A percentile compares a stretch with the other conserved stretches of the same genome.
These are phyloP conservation scores for Suillus cothurnatus DNA, from an alignment of 768 basidiomycete genomes.

Conservation along the genomic window DNA sequence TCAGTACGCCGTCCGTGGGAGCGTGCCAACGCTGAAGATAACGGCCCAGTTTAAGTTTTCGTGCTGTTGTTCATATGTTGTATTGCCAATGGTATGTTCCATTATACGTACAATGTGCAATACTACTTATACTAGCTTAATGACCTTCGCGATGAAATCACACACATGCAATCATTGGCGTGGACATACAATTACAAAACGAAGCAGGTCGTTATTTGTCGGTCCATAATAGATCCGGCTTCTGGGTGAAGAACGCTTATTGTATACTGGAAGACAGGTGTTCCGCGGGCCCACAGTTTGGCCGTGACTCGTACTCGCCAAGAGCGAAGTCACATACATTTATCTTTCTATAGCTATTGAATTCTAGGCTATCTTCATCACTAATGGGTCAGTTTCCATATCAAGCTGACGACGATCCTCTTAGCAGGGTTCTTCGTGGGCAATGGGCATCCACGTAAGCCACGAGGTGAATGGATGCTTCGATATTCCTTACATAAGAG, in stretches of 20 bases:
- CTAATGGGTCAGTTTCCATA: not conserved
- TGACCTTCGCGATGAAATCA: not conserved
- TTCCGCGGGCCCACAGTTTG: not conserved
- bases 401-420: not conserved
- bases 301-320: not conserved
- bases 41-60: not conserved
- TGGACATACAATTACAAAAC: not conserved
- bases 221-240: not conserved
- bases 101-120: not conserved
- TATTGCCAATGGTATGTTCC: not conserved
- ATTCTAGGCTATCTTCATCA: not conserved
- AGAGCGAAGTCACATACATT: not conserved
- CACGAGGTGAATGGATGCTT: not conserved
- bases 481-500: not conserved
- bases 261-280: not conserved
- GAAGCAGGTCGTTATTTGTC: not conserved
- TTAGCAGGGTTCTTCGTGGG: slow-evolving; percentile 1
- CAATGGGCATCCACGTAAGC: not conserved
- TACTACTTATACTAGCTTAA: not conserved
- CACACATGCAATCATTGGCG: not conserved
- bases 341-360: not conserved
- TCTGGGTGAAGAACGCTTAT: not conserved
- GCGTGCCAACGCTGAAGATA: not conserved
- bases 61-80: too few relatives aligned
- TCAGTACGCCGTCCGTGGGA: not conserved